These are phyloP conservation scores for Perkinsus marinus DNA, from an alignment of 169 alveolate genomes.

Conservation along the genomic window DNA sequence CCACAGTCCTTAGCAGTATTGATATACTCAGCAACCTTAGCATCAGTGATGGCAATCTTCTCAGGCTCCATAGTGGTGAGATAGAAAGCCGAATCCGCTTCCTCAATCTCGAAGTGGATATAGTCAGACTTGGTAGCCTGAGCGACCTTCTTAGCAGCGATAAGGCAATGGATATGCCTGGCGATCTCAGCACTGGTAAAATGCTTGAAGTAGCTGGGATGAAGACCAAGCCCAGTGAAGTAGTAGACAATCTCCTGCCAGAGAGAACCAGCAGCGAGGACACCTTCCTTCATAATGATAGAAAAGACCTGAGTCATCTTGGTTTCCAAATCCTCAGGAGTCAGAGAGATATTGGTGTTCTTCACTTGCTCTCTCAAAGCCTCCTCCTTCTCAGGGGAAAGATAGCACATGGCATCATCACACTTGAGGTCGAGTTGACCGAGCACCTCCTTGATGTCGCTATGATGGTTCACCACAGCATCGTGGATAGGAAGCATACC, in stretches of 20 bases:
- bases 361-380: too few relatives aligned
- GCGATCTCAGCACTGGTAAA: not conserved
- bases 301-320: too few relatives aligned
- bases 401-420: too few relatives aligned
- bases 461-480: not conserved
- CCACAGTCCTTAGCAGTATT: too few relatives aligned
- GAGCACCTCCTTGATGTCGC: not conserved
- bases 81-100: not conserved
- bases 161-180: not conserved
- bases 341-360: too few relatives aligned
- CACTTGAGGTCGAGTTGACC: too few relatives aligned
- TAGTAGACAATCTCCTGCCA: not conserved
- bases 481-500: constrained; percentile 8
- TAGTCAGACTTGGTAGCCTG: not conserved
- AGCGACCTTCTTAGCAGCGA: not conserved
- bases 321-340: too few relatives aligned
- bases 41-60: too few relatives aligned
- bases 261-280: too few relatives aligned
- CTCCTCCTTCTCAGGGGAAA: too few relatives aligned
- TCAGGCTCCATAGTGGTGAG: not conserved
- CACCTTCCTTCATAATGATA: too few relatives aligned
- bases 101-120: not conserved
- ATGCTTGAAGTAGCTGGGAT: constrained; percentile 1
- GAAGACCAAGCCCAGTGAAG: not conserved
- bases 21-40: too few relatives aligned